A percentile compares a stretch with the other conserved stretches of the same genome.
These are phyloP conservation scores for Kazachstania sp. DNA, from an alignment of 1,139 yeast species.

Conservation along the genomic window DNA sequence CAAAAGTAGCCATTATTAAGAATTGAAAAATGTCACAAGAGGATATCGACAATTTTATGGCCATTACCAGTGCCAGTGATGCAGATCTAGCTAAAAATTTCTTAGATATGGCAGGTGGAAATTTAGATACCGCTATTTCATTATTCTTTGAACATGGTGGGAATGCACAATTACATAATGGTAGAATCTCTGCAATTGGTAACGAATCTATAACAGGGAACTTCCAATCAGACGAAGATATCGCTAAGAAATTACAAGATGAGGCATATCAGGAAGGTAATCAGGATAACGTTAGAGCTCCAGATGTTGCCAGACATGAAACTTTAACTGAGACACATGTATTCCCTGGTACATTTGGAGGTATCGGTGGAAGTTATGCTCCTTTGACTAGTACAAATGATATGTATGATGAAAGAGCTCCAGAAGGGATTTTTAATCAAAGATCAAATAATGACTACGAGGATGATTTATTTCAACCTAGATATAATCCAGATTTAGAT, in stretches of 20 bases:
- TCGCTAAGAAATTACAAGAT: conserved; percentile 57
- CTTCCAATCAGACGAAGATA: conserved; percentile 44
- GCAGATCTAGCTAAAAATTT: conserved; percentile 65
- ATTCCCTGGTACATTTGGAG: conserved; percentile 33
- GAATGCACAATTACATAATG: conserved; percentile 13
- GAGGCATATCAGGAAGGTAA: conserved; percentile 48
- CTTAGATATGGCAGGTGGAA: conserved; percentile 68
- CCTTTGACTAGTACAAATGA: conserved; percentile 26
- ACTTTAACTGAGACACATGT: conserved; percentile 47
- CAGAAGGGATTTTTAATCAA: conserved; percentile 47
- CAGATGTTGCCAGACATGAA: conserved; percentile 74
- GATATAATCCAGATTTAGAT: conserved; percentile 3
- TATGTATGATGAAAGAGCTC: conserved; percentile 36
- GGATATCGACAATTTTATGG: conserved; percentile 63
- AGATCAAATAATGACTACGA: conserved; percentile 23
- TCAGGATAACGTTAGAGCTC: conserved; percentile 56
- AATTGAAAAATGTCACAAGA: conserved; percentile 48
- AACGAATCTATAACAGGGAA: conserved; percentile 11
- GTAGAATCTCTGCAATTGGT: conserved; percentile 5
- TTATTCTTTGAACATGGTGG: conserved; percentile 72
- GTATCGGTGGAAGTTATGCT: conserved; percentile 31
- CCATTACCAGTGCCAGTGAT: conserved; percentile 73
- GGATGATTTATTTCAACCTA: conserved; percentile 7
- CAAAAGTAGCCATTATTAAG: no score
- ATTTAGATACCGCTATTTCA: conserved; percentile 78